phyloP scores from a whole-genome alignment of 208 protist species.

The Leishmania martiniquensis region DNA sequence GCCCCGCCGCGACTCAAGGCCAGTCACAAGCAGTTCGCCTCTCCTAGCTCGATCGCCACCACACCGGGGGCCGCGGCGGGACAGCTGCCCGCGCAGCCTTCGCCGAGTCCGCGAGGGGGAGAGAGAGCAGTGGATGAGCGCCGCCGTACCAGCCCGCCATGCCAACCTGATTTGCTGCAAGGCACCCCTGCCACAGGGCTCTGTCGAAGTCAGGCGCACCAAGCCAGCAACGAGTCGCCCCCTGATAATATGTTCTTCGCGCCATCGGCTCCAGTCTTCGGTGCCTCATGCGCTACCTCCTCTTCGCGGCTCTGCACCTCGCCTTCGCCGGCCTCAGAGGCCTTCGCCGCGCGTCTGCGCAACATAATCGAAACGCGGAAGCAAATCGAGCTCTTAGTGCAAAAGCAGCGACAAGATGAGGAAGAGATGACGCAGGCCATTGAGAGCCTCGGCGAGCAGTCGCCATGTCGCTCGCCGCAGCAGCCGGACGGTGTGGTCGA shows the following conservation, averaged over 20 bases:
- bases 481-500: constrained; percentile 4
- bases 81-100: neutral
- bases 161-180: neutral
- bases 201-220: neutral
- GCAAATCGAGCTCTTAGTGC: constrained; percentile 30
- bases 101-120: neutral
- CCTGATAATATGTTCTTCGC: neutral
- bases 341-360: constrained; percentile 23
- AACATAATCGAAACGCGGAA: constrained; percentile 34
- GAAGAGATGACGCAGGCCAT: constrained; percentile 27
- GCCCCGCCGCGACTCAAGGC: constrained; percentile 21
- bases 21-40: constrained; percentile 39
- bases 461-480: constrained; percentile 5
- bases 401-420: constrained; percentile 30
- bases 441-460: constrained; percentile 16
- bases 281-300: no score
- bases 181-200: constrained; percentile 10
- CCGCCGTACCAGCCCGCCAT: neutral
- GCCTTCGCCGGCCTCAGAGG: constrained; percentile 20
- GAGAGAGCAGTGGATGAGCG: neutral
- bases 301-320: constrained; percentile 15
- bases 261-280: neutral
- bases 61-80: neutral
- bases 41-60: constrained; percentile 9
- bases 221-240: no score